Percentiles rank a stretch among this genome's conserved stretches.
These are phyloP conservation scores for Neonectria magnoliae DNA, from an alignment of 2,329 filamentous ascomycete species.

Conservation along the genomic window DNA sequence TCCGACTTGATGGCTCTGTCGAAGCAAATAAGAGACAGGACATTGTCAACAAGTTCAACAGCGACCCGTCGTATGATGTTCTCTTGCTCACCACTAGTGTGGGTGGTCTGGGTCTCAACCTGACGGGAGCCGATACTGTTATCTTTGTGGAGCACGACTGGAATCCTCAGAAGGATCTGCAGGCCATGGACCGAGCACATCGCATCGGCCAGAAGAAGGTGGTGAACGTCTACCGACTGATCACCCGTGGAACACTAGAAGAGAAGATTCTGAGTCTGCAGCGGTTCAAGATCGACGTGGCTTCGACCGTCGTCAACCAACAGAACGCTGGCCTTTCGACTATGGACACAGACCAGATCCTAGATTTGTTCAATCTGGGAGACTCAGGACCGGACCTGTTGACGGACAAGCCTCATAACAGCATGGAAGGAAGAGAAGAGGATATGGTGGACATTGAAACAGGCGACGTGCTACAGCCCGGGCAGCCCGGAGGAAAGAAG, in stretches of 20 bases:
- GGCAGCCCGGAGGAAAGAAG: slow-evolving; percentile 92
- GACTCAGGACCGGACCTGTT: slow-evolving; percentile 77
- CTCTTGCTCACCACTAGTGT: slow-evolving; percentile 94
- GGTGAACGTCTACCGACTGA: slow-evolving; percentile 96
- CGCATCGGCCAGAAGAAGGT: slow-evolving; percentile 99
- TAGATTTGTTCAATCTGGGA: slow-evolving; percentile 93
- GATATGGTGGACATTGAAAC: slow-evolving; percentile 95
- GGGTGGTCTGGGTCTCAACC: slow-evolving; percentile 90
- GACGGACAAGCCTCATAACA: slow-evolving; percentile 67
- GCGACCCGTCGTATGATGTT: slow-evolving; percentile 95
- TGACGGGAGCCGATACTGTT: slow-evolving; percentile 97
- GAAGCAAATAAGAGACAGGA: slow-evolving; percentile 94
- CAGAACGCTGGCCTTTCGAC: slow-evolving; percentile 94
- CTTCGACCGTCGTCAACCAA: slow-evolving; percentile 97
- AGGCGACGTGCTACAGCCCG: slow-evolving; percentile 77
- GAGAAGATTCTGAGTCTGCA: slow-evolving; percentile 98
- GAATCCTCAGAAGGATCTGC: slow-evolving; percentile 98
- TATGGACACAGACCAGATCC: slow-evolving; percentile 98
- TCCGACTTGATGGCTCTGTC: slow-evolving; percentile 93
- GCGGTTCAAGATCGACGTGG: slow-evolving; percentile 99
- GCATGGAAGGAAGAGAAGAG: slow-evolving; percentile 72
- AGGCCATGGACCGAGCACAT: slow-evolving; percentile 98
- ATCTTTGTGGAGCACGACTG: slow-evolving; percentile 99
- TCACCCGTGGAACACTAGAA: slow-evolving; percentile 94
- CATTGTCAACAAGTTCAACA: slow-evolving; percentile 99